Base-by-base conservation (phyloP, 2,329 filamentous ascomycete species). In the Erysiphe pulchra region DNA sequence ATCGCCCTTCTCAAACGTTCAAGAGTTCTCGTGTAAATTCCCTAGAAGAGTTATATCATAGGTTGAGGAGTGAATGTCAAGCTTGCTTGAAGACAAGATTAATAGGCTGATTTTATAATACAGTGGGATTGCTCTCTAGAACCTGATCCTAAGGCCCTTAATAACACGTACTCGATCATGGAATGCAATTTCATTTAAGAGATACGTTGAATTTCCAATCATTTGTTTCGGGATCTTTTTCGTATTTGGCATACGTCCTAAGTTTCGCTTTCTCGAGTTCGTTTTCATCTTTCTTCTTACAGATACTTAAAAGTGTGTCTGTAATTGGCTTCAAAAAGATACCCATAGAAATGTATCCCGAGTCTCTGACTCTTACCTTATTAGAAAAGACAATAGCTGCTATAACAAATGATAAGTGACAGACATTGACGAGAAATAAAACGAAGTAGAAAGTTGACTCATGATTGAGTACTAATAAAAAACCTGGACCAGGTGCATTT, bases 361-460 rank as follows among this genome's bases (percentile, higher is more conserved):
- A 48, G 17, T 52, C 52, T 5, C 51, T 50, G 33, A 58, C 53
- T 50, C 48, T 50, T 12, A 57, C 56, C 1, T 50, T 46, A 47
- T 57, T 56, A 7, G 52, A 50, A 39, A 54, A 45, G 3, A 56
- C 34, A 0, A 54, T 54, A 9, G 54, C 51, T 1, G 54, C 41
- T n/a, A 55, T 34, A n/a, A 49, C 48, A 39, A 57, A 54, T 0
- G 54, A 2, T 10, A 54, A 43, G 42, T 57, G 55, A 24, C 48
- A 52, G 0, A 44, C 45, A 11, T 42, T 46, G 2, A 57, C 52
- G 7, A 57, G 17, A 3, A 47, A 48, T 40, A 66, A 53, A 18
- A 55, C 57, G 9, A 66, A 52, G 44, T 65, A 65, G 1, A 65
- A 63, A 49, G 63, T 65, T 46, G 63, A 62, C 0, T 60, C 62